phyloP scores from a whole-genome alignment of 2,329 filamentous ascomycete genomes.

The Metarhizium anisopliae region DNA sequence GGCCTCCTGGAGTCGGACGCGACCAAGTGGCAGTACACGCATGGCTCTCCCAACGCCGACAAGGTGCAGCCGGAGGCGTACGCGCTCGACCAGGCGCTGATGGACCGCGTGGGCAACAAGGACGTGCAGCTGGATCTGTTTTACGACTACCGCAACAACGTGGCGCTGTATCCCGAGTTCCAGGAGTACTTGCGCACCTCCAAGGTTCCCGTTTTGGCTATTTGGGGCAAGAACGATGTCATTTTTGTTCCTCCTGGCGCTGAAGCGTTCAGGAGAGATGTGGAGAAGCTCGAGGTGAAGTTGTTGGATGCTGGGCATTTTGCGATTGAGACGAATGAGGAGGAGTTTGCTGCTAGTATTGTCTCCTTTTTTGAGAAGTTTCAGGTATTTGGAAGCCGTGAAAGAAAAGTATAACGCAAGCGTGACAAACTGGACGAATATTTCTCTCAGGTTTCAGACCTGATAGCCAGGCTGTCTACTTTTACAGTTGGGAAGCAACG shows the following conservation, averaged over 20 bases:
- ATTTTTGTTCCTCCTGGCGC: conserved; percentile 43
- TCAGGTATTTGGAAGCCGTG: neutral
- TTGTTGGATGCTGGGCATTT: conserved; percentile 50
- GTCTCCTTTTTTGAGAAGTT: conserved; percentile 6
- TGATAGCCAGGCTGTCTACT: too few species aligned
- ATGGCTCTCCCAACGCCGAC: conserved; percentile 25
- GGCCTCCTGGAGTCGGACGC: conserved; percentile 24
- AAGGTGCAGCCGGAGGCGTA: conserved; percentile 36
- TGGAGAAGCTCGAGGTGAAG: conserved; percentile 36
- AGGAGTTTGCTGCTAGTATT: conserved; percentile 16
- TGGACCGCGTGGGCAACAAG: conserved; percentile 38
- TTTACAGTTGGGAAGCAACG: neutral
- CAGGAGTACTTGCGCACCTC: conserved; percentile 44
- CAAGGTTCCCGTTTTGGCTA: conserved; percentile 43
- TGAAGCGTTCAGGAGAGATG: conserved; percentile 43
- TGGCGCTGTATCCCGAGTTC: conserved; percentile 43
- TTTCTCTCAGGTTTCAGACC: too few species aligned
- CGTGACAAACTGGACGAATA: too few species aligned
- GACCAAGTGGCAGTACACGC: conserved; percentile 34
- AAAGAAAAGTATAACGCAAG: neutral
- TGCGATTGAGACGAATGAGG: conserved; percentile 27
- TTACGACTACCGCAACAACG: conserved; percentile 47
- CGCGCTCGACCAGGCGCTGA: conserved; percentile 40
- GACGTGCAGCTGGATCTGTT: conserved; percentile 49
- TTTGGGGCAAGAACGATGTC: conserved; percentile 49